Conservation (phyloP, 2,329 filamentous ascomycete species). For the Aureobasidium sp. region DNA sequence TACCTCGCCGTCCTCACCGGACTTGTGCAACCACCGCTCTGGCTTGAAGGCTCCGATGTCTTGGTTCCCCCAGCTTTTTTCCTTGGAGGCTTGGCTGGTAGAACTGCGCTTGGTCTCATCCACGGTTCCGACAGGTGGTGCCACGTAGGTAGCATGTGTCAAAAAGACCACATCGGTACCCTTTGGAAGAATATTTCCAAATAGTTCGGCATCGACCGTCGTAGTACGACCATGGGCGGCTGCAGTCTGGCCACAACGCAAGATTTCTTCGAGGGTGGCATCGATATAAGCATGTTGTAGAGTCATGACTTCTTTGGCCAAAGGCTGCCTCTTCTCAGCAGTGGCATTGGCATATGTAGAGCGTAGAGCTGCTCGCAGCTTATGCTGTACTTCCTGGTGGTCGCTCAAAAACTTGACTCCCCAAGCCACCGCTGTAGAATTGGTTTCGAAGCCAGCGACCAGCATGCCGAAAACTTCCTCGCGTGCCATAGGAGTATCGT, state of each 20-base stretch:
- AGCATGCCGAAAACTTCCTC: slow-evolving; percentile 31
- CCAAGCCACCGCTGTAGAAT: slow-evolving; percentile 37
- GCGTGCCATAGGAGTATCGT: slow-evolving; percentile 22
- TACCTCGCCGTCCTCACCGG: slow-evolving; percentile 24
- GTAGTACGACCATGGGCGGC: slow-evolving; percentile 27
- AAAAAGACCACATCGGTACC: slow-evolving; percentile 32
- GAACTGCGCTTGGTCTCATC: slow-evolving; percentile 28
- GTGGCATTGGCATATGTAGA: slow-evolving; percentile 24
- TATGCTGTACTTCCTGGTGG: slow-evolving; percentile 31
- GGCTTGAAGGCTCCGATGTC: slow-evolving; percentile 33
- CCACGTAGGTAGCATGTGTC: slow-evolving; percentile 21
- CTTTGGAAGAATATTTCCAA: slow-evolving; percentile 37
- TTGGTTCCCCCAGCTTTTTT: slow-evolving; percentile 25
- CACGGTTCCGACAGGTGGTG: slow-evolving; percentile 22
- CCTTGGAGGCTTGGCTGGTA: slow-evolving; percentile 25
- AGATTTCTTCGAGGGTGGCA: slow-evolving; percentile 36
- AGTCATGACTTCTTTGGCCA: slow-evolving; percentile 27
- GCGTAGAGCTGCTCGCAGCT: slow-evolving; percentile 29
- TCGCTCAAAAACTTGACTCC: slow-evolving; percentile 35
- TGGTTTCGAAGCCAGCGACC: slow-evolving; percentile 43
- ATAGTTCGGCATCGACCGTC: slow-evolving; percentile 33
- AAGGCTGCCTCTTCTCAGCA: slow-evolving; percentile 23
- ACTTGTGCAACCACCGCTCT: slow-evolving; percentile 34
- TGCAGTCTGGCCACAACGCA: slow-evolving; percentile 29
- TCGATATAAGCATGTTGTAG: slow-evolving; percentile 37